Percentiles rank a stretch among this genome's conserved stretches.
phyloP scores from a whole-genome alignment of 2,329 filamentous ascomycete genomes.

The Pezicula rhizophila region DNA sequence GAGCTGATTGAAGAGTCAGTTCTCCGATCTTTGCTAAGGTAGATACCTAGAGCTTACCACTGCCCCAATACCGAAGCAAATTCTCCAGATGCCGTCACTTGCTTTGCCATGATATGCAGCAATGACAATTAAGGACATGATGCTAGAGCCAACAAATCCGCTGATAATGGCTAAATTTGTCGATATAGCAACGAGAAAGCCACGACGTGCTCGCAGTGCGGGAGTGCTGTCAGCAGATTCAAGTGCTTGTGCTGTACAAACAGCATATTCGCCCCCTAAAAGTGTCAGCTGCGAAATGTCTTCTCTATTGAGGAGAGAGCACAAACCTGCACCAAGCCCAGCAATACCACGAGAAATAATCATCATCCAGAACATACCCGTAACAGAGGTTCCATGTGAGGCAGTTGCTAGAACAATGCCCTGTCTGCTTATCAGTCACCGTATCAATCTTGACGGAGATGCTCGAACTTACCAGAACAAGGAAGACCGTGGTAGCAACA shows the following conservation, averaged over 20 bases:
- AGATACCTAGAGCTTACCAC: constrained; percentile 16
- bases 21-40: constrained; percentile 18
- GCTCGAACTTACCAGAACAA: constrained; percentile 19
- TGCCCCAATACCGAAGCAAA: constrained; percentile 42
- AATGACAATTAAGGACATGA: constrained; percentile 44
- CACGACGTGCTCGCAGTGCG: constrained; percentile 38
- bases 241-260: constrained; percentile 40
- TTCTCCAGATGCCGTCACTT: constrained; percentile 41
- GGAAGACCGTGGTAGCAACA: constrained; percentile 38
- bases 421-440: background rate
- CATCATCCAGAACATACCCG: constrained; percentile 39
- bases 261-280: constrained; percentile 41
- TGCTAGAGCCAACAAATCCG: constrained; percentile 43
- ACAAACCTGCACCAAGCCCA: constrained; percentile 33
- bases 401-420: constrained; percentile 38
- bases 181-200: constrained; percentile 52
- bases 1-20: constrained; percentile 42
- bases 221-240: constrained; percentile 47
- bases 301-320: no score
- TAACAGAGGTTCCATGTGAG: constrained; percentile 30
- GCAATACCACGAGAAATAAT: constrained; percentile 38
- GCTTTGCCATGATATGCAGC: constrained; percentile 40
- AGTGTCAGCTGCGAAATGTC: no score
- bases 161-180: constrained; percentile 43
- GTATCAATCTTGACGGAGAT: background rate